Evolutionary conservation across 2,329 filamentous ascomycete genomes (phyloP).

Genomic region (Trichoderma sp.): DNA sequence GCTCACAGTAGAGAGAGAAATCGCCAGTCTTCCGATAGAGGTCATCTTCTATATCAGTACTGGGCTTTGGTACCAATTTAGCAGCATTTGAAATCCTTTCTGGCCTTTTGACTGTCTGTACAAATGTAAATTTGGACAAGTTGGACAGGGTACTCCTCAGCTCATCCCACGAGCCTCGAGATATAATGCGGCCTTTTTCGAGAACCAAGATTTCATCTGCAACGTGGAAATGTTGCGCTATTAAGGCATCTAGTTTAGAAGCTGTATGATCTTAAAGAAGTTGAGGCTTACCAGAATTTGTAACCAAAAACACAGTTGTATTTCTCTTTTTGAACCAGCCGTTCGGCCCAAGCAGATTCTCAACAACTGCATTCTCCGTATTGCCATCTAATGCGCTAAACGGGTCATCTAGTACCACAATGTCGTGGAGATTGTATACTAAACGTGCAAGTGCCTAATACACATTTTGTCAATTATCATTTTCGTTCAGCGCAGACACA

Average conservation of each 20-base stretch:
- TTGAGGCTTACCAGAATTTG: slow-evolving; percentile 33
- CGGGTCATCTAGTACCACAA: slow-evolving; percentile 32
- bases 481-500: background rate
- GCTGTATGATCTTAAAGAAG: no score
- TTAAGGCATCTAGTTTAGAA: background rate
- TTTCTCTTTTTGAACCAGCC: slow-evolving; percentile 38
- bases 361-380: slow-evolving; percentile 29
- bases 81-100: background rate
- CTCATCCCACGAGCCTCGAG: slow-evolving; percentile 45
- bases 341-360: slow-evolving; percentile 29
- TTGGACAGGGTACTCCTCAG: background rate
- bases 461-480: background rate
- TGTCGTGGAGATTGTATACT: slow-evolving; percentile 24
- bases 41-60: slow-evolving; percentile 11
- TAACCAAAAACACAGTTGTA: slow-evolving; percentile 42
- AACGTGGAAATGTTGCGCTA: slow-evolving; percentile 44
- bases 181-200: slow-evolving; percentile 40
- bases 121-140: slow-evolving; percentile 22
- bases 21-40: slow-evolving; percentile 39
- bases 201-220: slow-evolving; percentile 50
- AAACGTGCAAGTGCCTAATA: slow-evolving; percentile 31
- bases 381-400: slow-evolving; percentile 32
- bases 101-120: background rate
- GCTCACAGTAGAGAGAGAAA: slow-evolving; percentile 43
- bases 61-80: background rate